These are phyloP conservation scores for Perkinsus olseni DNA, from an alignment of 169 alveolate genomes.

Conservation along the genomic window DNA sequence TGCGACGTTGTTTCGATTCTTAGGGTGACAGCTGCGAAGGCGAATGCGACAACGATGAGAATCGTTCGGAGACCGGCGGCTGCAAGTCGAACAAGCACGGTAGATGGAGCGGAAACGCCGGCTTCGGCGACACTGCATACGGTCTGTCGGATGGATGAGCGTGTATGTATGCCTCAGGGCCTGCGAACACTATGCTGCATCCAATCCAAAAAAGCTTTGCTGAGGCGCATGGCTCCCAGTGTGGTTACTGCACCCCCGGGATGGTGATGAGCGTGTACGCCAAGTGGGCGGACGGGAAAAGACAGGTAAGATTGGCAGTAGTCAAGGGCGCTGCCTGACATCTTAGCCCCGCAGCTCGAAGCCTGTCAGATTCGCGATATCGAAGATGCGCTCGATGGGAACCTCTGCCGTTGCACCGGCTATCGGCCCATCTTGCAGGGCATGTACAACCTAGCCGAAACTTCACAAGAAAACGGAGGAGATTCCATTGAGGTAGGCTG, in stretches of 20 bases:
- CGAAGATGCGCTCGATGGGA: not conserved
- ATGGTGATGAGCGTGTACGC: not conserved
- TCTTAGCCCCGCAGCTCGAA: no score
- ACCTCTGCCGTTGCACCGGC: slow-evolving; percentile 10
- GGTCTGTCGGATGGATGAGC: no score
- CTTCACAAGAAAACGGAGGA: not conserved
- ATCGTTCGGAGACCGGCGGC: not conserved
- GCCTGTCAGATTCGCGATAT: not conserved
- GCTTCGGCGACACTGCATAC: no score
- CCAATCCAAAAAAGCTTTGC: not conserved
- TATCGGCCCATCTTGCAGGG: slow-evolving; percentile 1
- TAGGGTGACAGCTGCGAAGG: not conserved
- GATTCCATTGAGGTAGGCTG: not conserved
- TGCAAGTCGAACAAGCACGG: not conserved
- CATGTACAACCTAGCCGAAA: not conserved
- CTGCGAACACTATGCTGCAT: not conserved
- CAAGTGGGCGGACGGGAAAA: not conserved
- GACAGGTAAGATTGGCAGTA: not conserved
- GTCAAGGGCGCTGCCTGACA: not conserved
- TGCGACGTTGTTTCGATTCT: not conserved
- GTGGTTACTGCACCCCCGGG: not conserved
- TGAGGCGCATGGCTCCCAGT: not conserved
- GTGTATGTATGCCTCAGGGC: not conserved
- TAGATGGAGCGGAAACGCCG: no score
- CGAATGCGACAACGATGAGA: not conserved